A percentile compares a stretch with the other conserved stretches of the same genome.
These are phyloP conservation scores for Hyaloscypha hepaticicola DNA, from an alignment of 495 filamentous ascomycete genomes.

Conservation along the genomic window DNA sequence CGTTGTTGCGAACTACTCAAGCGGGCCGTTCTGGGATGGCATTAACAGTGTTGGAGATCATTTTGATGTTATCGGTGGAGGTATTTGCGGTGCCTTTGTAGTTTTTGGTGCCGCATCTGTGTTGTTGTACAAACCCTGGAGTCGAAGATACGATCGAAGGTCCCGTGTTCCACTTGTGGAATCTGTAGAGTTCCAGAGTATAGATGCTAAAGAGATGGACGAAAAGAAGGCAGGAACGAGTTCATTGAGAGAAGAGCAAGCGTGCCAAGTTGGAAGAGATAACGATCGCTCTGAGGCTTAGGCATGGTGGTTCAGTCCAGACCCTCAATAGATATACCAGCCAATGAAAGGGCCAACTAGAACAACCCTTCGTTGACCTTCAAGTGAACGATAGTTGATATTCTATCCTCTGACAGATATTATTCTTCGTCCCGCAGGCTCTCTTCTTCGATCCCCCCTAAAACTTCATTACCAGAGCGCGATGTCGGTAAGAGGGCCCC, in stretches of 20 bases:
- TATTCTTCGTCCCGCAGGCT: neutral
- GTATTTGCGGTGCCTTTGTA: conserved; percentile 81
- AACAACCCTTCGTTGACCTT: neutral
- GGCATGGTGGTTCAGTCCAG: too few species aligned
- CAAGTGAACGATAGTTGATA: neutral
- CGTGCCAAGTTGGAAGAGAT: too few species aligned
- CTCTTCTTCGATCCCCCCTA: neutral
- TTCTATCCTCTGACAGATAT: neutral
- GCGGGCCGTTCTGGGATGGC: conserved; percentile 85
- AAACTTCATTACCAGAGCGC: neutral
- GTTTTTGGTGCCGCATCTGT: conserved; percentile 72
- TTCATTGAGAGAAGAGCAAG: neutral
- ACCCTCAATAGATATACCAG: too few species aligned
- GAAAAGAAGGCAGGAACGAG: conserved; percentile 2
- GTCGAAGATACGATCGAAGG: conserved; percentile 38
- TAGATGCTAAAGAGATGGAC: neutral
- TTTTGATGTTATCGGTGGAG: conserved; percentile 84
- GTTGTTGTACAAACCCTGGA: conserved; percentile 74
- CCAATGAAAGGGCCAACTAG: too few species aligned
- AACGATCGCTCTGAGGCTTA: too few species aligned
- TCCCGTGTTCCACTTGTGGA: neutral
- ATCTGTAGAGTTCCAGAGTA: neutral
- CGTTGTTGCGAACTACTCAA: conserved; percentile 69
- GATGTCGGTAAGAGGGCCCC: neutral
- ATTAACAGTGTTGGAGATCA: conserved; percentile 71